Percentiles rank a stretch among this genome's conserved stretches.
Conservation (phyloP, 257 asterid genomes). For the Linderniella brevidens region DNA sequence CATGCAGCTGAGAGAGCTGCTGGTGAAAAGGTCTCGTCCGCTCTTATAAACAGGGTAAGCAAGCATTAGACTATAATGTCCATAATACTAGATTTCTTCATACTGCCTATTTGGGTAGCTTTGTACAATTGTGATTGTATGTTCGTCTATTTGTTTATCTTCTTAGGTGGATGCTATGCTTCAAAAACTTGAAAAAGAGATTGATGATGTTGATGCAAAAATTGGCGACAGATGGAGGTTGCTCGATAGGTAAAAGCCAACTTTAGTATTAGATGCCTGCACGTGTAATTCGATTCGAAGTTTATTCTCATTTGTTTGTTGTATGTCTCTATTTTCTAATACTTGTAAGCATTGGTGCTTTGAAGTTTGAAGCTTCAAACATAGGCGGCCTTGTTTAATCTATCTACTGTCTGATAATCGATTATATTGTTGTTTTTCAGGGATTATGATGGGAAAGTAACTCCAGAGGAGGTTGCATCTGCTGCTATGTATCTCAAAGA, state of each 20-base stretch:
- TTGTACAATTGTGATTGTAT: neutral
- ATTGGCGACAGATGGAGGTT: constrained; percentile 88
- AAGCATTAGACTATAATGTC: neutral
- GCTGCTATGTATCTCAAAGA: constrained; percentile 90
- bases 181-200: constrained; percentile 92
- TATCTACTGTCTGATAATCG: no score
- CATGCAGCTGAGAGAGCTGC: constrained; percentile 38
- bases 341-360: no score
- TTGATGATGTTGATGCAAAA: constrained; percentile 87
- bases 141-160: constrained; percentile 12
- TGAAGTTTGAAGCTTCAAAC: constrained; percentile 2
- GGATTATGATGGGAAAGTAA: constrained; percentile 96
- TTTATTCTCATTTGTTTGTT: no score
- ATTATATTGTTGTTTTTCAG: constrained; percentile 13
- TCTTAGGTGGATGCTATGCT: constrained; percentile 93
- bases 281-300: no score
- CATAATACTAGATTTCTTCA: neutral
- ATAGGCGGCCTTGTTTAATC: no score
- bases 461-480: constrained; percentile 93
- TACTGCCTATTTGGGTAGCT: no score
- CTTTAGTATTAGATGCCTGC: neutral
- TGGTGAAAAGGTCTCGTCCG: constrained; percentile 68
- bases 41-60: constrained; percentile 79
- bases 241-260: constrained; percentile 65
- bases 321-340: neutral